A percentile compares a stretch with the other conserved stretches of the same genome.
Evolutionary conservation across 257 asterid species (phyloP).

Genomic region (Scutellaria barbata): DNA sequence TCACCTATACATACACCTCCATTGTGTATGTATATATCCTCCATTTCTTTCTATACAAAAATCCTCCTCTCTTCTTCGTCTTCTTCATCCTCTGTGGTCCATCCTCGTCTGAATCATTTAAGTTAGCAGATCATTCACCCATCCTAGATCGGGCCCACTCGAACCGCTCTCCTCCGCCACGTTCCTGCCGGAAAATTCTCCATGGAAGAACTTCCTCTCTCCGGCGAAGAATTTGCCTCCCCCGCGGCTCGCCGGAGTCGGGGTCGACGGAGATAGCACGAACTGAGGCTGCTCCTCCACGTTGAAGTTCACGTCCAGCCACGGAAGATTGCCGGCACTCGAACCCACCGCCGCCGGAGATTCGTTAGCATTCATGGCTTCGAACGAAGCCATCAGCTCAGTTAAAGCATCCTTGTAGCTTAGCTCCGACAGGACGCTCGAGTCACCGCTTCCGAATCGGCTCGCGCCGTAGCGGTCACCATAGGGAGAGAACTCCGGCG

Average conservation of each 20-base stretch:
- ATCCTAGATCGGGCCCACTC: slow-evolving; percentile 84
- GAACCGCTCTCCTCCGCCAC: slow-evolving; percentile 50
- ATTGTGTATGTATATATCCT: slow-evolving; percentile 26
- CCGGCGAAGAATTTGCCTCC: slow-evolving; percentile 14
- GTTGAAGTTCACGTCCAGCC: slow-evolving; percentile 58
- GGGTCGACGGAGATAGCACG: slow-evolving; percentile 66
- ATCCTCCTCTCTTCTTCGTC: slow-evolving; percentile 23
- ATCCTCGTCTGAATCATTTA: slow-evolving; percentile 26
- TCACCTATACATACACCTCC: slow-evolving; percentile 34
- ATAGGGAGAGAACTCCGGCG: slow-evolving; percentile 38
- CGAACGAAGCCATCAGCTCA: slow-evolving; percentile 71
- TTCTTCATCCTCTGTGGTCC: not conserved
- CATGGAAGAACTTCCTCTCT: slow-evolving; percentile 36
- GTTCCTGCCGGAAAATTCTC: slow-evolving; percentile 48
- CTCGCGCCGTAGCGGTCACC: slow-evolving; percentile 24
- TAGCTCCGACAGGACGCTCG: slow-evolving; percentile 31
- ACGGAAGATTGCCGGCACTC: slow-evolving; percentile 34
- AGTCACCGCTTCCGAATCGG: slow-evolving; percentile 31
- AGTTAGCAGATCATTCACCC: slow-evolving; percentile 97
- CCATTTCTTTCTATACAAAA: slow-evolving; percentile 42
- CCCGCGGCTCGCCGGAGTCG: slow-evolving; percentile 38
- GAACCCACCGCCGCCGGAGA: not conserved
- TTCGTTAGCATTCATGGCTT: slow-evolving; percentile 56
- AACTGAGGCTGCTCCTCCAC: slow-evolving; percentile 62
- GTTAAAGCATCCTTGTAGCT: slow-evolving; percentile 54